Percentiles rank a stretch among this genome's conserved stretches.
Evolutionary conservation across 768 basidiomycete species (phyloP).

Genomic region (Suillus subaureus): DNA sequence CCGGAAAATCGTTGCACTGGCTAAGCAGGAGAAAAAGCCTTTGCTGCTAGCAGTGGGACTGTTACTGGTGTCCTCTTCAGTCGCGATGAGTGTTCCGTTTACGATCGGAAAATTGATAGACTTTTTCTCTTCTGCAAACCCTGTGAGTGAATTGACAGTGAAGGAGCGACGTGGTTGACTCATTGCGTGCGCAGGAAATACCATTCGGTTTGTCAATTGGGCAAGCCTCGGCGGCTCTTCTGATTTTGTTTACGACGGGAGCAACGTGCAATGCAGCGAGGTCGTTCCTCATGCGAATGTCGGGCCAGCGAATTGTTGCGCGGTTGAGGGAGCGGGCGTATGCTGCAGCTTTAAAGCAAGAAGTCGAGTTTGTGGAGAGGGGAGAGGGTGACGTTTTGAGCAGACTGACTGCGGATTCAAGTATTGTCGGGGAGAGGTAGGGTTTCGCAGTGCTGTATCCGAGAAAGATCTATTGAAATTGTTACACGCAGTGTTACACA

Average conservation of each 20-base stretch:
- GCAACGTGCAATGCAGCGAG: constrained; percentile 85
- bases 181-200: constrained; percentile 52
- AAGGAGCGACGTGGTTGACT: background rate
- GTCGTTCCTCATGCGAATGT: constrained; percentile 82
- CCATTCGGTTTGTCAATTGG: constrained; percentile 80
- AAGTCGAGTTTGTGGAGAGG: constrained; percentile 90
- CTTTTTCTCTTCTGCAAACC: constrained; percentile 75
- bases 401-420: constrained; percentile 87
- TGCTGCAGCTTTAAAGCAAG: constrained; percentile 80
- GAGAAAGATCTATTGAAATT: constrained; percentile 6
- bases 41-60: constrained; percentile 76
- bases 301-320: constrained; percentile 91
- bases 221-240: constrained; percentile 74
- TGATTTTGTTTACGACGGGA: constrained; percentile 82
- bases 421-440: constrained; percentile 91
- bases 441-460: constrained; percentile 2
- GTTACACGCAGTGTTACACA: constrained; percentile 62
- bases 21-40: constrained; percentile 80
- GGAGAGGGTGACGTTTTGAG: constrained; percentile 95
- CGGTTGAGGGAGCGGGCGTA: constrained; percentile 83
- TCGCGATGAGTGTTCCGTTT: constrained; percentile 91
- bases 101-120: constrained; percentile 95
- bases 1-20: constrained; percentile 74
- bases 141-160: constrained; percentile 43
- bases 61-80: constrained; percentile 83